Evolutionary conservation across 352 stramenopile genomes (phyloP).

Genomic region (Phytopythium kandeliae): DNA sequence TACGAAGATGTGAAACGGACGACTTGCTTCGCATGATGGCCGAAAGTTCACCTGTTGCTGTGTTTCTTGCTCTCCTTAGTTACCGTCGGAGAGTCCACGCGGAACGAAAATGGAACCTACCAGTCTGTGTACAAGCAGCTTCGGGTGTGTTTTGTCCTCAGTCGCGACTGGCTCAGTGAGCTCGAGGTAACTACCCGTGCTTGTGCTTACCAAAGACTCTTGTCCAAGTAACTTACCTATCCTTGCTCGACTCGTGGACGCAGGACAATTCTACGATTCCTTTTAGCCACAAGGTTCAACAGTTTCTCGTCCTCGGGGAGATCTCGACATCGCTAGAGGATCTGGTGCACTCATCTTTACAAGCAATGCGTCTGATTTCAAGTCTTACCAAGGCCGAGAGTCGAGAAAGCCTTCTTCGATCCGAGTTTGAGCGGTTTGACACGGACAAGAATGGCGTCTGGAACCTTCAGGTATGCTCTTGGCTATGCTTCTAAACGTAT

Average conservation of each 20-base stretch:
- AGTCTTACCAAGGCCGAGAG: conserved; percentile 36
- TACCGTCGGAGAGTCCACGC: conserved; percentile 12
- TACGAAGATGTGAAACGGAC: not conserved
- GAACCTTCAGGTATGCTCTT: conserved; percentile 24
- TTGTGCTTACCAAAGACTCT: too few relatives aligned
- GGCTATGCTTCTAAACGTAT: not conserved
- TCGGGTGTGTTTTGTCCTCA: conserved; percentile 30
- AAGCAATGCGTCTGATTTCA: conserved; percentile 11
- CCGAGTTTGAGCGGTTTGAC: conserved; percentile 44
- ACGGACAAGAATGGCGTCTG: conserved; percentile 28
- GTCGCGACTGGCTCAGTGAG: conserved; percentile 27
- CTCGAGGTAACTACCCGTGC: conserved; percentile 20
- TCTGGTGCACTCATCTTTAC: conserved; percentile 20
- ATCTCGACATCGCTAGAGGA: conserved; percentile 31
- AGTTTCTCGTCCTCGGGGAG: conserved; percentile 27
- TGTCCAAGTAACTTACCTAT: too few relatives aligned
- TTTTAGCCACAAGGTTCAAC: conserved; percentile 13
- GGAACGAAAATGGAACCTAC: conserved; percentile 4
- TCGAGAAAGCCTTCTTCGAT: conserved; percentile 25
- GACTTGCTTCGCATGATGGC: too few relatives aligned
- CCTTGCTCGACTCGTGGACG: too few relatives aligned
- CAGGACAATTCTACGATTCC: not conserved
- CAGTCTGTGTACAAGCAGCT: conserved; percentile 24
- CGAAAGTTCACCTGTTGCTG: not conserved
- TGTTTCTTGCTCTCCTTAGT: conserved; percentile 8